phyloP scores from a whole-genome alignment of 495 filamentous ascomycete genomes.

The Podospora comata region DNA sequence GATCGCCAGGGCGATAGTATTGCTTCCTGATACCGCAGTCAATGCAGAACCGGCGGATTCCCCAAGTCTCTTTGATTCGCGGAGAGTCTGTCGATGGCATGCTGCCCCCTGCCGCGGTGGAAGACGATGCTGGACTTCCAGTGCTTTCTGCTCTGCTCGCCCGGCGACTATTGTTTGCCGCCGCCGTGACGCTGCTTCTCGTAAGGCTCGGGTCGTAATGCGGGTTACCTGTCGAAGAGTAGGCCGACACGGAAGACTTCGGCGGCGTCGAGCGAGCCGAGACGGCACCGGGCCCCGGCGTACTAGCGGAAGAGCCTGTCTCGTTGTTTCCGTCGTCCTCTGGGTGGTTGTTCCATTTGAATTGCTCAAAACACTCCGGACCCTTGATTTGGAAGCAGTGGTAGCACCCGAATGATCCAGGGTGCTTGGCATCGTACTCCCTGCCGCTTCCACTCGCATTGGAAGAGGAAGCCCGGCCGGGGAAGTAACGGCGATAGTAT shows the following conservation, averaged over 20 bases:
- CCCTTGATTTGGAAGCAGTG: conserved; percentile 27
- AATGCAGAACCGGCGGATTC: conserved; percentile 29
- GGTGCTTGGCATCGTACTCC: conserved; percentile 7
- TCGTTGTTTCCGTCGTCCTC: conserved; percentile 12
- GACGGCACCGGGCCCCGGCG: background rate
- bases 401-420: conserved; percentile 30
- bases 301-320: background rate
- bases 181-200: conserved; percentile 20
- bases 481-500: conserved; percentile 22
- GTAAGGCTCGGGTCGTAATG: conserved; percentile 32
- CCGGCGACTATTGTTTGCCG: background rate
- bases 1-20: conserved; percentile 25
- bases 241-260: background rate
- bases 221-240: conserved; percentile 22
- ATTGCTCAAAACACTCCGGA: conserved; percentile 28
- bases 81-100: conserved; percentile 6
- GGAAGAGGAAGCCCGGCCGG: conserved; percentile 2
- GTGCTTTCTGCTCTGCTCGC: background rate
- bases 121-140: background rate
- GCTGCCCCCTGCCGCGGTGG: conserved; percentile 1
- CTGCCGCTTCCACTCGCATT: background rate
- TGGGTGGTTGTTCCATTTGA: conserved; percentile 17
- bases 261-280: conserved; percentile 8
- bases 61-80: conserved; percentile 25
- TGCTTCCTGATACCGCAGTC: conserved; percentile 27